Percentiles rank a stretch among this genome's conserved stretches.
Evolutionary conservation across 1,139 yeast species (phyloP).

Genomic region (Debaryomycetaceae sp.): DNA sequence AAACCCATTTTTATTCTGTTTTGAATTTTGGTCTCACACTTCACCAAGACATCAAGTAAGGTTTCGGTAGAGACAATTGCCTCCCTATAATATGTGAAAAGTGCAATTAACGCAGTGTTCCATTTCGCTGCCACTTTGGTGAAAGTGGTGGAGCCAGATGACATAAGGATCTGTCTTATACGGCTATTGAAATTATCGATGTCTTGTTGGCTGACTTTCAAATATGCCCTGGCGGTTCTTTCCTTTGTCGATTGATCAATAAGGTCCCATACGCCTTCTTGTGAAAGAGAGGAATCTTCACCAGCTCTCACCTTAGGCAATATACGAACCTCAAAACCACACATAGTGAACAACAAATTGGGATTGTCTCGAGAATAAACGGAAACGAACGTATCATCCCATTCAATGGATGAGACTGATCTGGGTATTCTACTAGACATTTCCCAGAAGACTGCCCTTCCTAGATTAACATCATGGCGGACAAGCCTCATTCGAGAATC

Average conservation of each 20-base stretch:
- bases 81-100: constrained; percentile 88
- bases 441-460: constrained; percentile 93
- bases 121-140: constrained; percentile 93
- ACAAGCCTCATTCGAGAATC: constrained; percentile 88
- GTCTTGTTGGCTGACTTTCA: constrained; percentile 80
- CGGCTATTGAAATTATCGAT: constrained; percentile 79
- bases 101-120: constrained; percentile 87
- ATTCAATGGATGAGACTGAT: constrained; percentile 66
- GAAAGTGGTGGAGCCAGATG: constrained; percentile 94
- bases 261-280: constrained; percentile 92
- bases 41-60: constrained; percentile 76
- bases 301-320: constrained; percentile 65
- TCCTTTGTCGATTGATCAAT: constrained; percentile 70
- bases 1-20: constrained; percentile 92
- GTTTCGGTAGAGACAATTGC: constrained; percentile 85
- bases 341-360: constrained; percentile 81
- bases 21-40: constrained; percentile 90
- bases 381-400: constrained; percentile 83
- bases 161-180: constrained; percentile 87
- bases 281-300: constrained; percentile 40
- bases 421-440: constrained; percentile 73
- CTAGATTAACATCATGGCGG: constrained; percentile 89
- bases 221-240: constrained; percentile 83
- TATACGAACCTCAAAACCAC: constrained; percentile 92
- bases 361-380: constrained; percentile 91